Base-by-base conservation (phyloP, 2,329 filamentous ascomycete genomes). In the Beauveria scarabaeidicola region DNA sequence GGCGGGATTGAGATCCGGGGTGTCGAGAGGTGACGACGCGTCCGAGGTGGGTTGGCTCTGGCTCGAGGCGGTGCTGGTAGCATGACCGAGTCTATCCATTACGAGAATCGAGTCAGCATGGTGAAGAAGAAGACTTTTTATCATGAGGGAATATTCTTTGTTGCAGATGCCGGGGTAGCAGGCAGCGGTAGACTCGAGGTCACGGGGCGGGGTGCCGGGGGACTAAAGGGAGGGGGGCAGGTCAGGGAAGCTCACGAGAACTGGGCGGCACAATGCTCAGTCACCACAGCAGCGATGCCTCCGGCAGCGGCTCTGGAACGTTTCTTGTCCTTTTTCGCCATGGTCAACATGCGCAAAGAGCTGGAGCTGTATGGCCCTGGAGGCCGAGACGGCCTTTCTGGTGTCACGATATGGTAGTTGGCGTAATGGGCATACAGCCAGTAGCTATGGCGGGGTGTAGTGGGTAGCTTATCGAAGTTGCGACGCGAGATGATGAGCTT, bases 251-350 rank as follows among this genome's bases (percentile, higher is more conserved):
- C 79, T 66, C 74, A 81, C 79, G 74, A 72, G 72, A 80, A 78
- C 71, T 78, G 81, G 67, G 75, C 76, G 68, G 77, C 73, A 66
- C 75, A 75, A 66, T 82, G 78, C 68, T 77, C 80, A 63, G 76
- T 80, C 73, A 81, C 75, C 71, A 78, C 78, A 52, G 79, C 78
- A 65, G 77, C 75, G 66, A 81, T 79, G 66, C 78, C 76, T 66
- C 78, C 76, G 68, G 71, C 73, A 67, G 72, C 73, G 67, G 81
- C 78, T 77, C 75, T 81, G 69, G 75, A 78, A 79, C 81, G 73
- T 73, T 80, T 82, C 70, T 74, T 78, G 67, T 78, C 73, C 70
- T 80, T 81, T 75, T 80, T 80, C 61, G 73, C 52, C 51, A 59
- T 55, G 23, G 36, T 54, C 32, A 36, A 43, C 36, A 32, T 36